Evolutionary conservation across 2,329 filamentous ascomycete species (phyloP), one percentile per base, ranked within the genome.

Genomic region (Teratosphaeria epicoccoides): DNA sequence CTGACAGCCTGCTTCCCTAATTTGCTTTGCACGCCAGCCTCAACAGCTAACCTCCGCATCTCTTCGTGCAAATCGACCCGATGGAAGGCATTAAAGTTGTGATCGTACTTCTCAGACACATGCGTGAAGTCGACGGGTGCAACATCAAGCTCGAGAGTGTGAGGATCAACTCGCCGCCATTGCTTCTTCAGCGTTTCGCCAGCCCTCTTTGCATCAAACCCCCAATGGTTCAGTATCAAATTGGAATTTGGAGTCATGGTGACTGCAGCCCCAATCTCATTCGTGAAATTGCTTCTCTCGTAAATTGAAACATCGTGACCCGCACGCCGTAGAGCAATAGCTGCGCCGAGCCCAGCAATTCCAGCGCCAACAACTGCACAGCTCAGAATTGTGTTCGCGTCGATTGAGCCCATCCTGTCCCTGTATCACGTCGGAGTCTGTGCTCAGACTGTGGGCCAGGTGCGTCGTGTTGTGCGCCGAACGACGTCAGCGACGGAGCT

Each of bases 241-340:
- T 26, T 47, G 2, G 46, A 69, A 52, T 73, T 72, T 2, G 71
- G 70, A 17, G 66, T 65, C 17, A 71, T 55, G 20, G 66, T 62
- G 22, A 74, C 71, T 1, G 71, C 71, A 1, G 71, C 71, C 3
- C 71, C 71, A 24, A 71, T 59, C 57, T 73, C 71, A 43, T 69
- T 68, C 49, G 65, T 64, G 52, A 73, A 68, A 2, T 37, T 43
- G 9, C 58, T 62, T 44, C 61, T 61, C 49, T 62, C 60, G 46
- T 56, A 58, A n/a, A 61, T 53, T 4, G 26, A 52, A 14, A 61
- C 57, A n/a, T 43, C 20, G 40, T 58, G 56, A 14, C 56, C 55
- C 11, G 55, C 40, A 17, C 55, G 50, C 9, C 56, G 50, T 3
- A 63, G 51, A 2, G 55, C 55, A 33, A 63, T 55, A 1, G 53